phyloP scores from a whole-genome alignment of 345 rosid genomes.

The Salix suchowensis region DNA sequence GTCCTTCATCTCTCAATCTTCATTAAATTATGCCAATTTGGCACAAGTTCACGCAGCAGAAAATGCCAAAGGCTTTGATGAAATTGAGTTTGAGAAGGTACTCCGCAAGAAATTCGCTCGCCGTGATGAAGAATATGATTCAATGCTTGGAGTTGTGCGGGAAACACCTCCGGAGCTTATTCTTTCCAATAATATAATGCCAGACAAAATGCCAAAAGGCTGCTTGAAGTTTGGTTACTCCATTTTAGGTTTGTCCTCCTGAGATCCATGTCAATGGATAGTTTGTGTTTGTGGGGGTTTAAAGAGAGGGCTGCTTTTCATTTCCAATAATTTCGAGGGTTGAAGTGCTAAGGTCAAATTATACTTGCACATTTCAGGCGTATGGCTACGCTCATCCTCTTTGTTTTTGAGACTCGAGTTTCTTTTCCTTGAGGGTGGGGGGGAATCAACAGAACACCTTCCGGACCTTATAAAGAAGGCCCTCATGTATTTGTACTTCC shows the following conservation, averaged over 20 bases:
- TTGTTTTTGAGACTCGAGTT: conserved; percentile 3
- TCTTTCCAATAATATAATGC: conserved; percentile 62
- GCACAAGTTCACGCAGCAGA: conserved; percentile 86
- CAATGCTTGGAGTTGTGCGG: conserved; percentile 75
- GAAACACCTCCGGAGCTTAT: conserved; percentile 77
- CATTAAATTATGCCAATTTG: conserved; percentile 72
- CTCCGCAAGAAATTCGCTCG: conserved; percentile 71
- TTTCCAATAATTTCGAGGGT: conserved; percentile 11
- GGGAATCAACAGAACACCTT: neutral
- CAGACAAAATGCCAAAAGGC: conserved; percentile 46
- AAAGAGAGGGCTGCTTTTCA: conserved; percentile 11
- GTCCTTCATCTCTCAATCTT: conserved; percentile 67
- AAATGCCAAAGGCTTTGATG: conserved; percentile 72
- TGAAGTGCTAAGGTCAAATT: neutral
- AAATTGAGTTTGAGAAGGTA: conserved; percentile 82
- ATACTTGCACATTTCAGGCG: conserved; percentile 2
- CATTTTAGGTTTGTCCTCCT: conserved; percentile 2
- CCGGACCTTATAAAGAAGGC: neutral
- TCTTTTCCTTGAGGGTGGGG: neutral
- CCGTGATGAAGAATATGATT: conserved; percentile 78
- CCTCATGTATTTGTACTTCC: conserved; percentile 2
- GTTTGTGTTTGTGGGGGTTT: neutral
- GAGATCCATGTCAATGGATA: conserved; percentile 12
- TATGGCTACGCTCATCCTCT: neutral
- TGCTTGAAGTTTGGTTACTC: conserved; percentile 11